Evolutionary conservation across 2,329 filamentous ascomycete genomes (phyloP).

Genomic region (Furcasterigmium sp.): DNA sequence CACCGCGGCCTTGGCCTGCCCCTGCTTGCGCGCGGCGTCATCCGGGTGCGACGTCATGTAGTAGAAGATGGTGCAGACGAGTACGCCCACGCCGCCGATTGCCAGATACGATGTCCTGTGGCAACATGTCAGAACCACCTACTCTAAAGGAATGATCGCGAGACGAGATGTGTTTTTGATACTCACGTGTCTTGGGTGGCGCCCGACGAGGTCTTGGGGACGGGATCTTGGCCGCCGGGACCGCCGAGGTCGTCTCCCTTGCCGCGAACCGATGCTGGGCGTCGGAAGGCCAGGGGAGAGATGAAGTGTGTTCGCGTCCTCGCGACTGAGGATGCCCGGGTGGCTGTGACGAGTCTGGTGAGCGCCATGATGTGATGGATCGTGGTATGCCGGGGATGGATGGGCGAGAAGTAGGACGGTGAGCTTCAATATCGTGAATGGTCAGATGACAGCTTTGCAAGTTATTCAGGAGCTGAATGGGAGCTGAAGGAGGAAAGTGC

Average conservation of each 20-base stretch:
- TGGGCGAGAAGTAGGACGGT: too few relatives aligned
- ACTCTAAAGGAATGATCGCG: too few relatives aligned
- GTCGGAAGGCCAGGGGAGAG: too few relatives aligned
- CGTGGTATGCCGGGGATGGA: too few relatives aligned
- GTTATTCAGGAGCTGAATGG: too few relatives aligned
- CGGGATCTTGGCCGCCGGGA: slow-evolving; percentile 8
- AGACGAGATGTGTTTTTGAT: too few relatives aligned
- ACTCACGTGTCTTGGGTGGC: slow-evolving; percentile 8
- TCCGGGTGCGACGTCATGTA: slow-evolving; percentile 8
- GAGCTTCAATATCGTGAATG: too few relatives aligned
- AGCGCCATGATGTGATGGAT: not conserved
- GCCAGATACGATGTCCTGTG: slow-evolving; percentile 7
- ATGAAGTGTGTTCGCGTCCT: too few relatives aligned
- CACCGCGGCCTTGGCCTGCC: not conserved
- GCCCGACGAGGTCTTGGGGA: slow-evolving; percentile 3
- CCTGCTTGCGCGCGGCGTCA: not conserved
- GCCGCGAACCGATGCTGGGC: not conserved
- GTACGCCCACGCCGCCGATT: slow-evolving; percentile 6
- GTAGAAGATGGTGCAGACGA: slow-evolving; percentile 6
- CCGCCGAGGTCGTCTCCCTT: slow-evolving; percentile 9
- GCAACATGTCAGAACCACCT: too few relatives aligned
- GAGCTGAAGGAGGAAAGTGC: not conserved
- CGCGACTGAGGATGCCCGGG: too few relatives aligned
- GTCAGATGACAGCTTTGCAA: too few relatives aligned
- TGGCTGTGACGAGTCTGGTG: too few relatives aligned